Evolutionary conservation across 2,329 filamentous ascomycete genomes (phyloP).

Genomic region (Penicillium sclerotigenum): DNA sequence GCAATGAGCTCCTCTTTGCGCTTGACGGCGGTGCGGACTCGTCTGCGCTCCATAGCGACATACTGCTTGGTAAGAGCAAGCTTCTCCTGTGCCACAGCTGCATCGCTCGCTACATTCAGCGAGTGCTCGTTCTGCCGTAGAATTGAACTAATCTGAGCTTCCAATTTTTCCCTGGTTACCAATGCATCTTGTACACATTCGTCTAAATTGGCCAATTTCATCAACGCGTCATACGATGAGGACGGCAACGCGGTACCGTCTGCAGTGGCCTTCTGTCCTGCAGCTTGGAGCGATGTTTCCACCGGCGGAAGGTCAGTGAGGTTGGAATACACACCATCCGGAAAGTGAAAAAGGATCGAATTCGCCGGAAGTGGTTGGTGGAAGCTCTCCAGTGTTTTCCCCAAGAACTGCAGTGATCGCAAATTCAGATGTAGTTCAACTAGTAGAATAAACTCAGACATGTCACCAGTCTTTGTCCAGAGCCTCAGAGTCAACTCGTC

Average conservation of each 20-base stretch:
- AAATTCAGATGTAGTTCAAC: slow-evolving; percentile 71
- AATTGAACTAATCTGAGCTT: slow-evolving; percentile 68
- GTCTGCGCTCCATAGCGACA: slow-evolving; percentile 62
- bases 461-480: slow-evolving; percentile 63
- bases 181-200: slow-evolving; percentile 88
- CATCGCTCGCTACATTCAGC: slow-evolving; percentile 31
- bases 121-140: slow-evolving; percentile 38
- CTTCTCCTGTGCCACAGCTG: slow-evolving; percentile 41
- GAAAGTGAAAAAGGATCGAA: slow-evolving; percentile 78
- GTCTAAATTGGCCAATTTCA: slow-evolving; percentile 83
- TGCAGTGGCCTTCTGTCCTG: slow-evolving; percentile 32
- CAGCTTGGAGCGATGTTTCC: slow-evolving; percentile 17
- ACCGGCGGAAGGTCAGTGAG: slow-evolving; percentile 61
- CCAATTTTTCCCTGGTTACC: slow-evolving; percentile 68
- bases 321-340: slow-evolving; percentile 81
- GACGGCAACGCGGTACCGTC: slow-evolving; percentile 56
- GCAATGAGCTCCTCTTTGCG: slow-evolving; percentile 65
- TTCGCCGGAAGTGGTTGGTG: slow-evolving; percentile 75
- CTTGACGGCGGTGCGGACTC: slow-evolving; percentile 60
- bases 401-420: slow-evolving; percentile 72
- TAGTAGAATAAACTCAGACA: slow-evolving; percentile 60
- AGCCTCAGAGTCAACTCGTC: slow-evolving; percentile 66
- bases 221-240: slow-evolving; percentile 81
- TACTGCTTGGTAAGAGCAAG: slow-evolving; percentile 46
- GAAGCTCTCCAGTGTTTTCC: slow-evolving; percentile 61